Base-by-base conservation (phyloP, 2,329 filamentous ascomycete species). In the Camptophora hylomeconis region DNA sequence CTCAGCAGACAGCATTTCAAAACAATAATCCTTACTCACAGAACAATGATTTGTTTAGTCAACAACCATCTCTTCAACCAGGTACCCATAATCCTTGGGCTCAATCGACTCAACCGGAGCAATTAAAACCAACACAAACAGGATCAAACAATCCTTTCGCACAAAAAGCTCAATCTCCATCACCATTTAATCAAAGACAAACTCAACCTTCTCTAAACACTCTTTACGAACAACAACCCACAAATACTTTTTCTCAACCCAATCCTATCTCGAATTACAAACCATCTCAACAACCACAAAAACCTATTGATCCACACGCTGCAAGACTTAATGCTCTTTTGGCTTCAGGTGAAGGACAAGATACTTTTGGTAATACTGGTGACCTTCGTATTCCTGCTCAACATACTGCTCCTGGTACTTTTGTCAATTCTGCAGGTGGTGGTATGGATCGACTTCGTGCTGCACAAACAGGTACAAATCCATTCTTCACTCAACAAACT, bases 81-180 rank as follows among this genome's bases (percentile, higher is more conserved):
- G 86, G 84, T 19, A 92, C 73, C 54, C 92, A 95, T 60, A 98
- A 98, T 52, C 89, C 89, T 1, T 98, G 87, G 82, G 80, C 82
- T 14, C 66, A 64, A 39, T 69, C 39, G 63, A 70, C 35, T 62
- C 73, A n/a, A 48, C 12, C 54, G 28, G 68, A 79, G 29, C 57
- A 75, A 2, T 58, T 94, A 39, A 76, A 80, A 50, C 80, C 84
- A 4, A 79, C 83, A 50, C 78, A 81, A 3, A 98, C 89, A 3
- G 89, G 89, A 26, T 95, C 89, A 10, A 98, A 98, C 63, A 98
- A 98, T 51, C 89, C 89, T 2, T 98, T 98, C 49, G 87, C 89
- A 15, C 41, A 43, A 26, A 40, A 30, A 24, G 27, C 35, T 5
- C 39, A 36, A 19, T 37, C 40, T 10, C 40, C 40, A 10, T 65